Evolutionary conservation across 2,329 filamentous ascomycete genomes (phyloP), one percentile per base, ranked within the genome.

Genomic region (Niveomyces coronatus): DNA sequence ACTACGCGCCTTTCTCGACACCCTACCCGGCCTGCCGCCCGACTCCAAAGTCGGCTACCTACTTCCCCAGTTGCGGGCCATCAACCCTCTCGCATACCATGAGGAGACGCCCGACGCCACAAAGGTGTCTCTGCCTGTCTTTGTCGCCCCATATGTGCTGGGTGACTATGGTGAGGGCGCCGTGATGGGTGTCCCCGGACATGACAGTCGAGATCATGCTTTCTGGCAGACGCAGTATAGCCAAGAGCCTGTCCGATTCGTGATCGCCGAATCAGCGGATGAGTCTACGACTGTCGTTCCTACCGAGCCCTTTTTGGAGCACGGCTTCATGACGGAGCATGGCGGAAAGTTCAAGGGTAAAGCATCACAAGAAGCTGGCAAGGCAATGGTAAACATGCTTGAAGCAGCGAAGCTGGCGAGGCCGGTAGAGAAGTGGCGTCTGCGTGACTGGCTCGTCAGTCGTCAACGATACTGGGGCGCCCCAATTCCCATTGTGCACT

Each of bases 401-500:
- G 60, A 73, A 44, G 58, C 65, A 3, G 70, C 73, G 5, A 60
- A 65, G 2, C 63, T 77, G n/a, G 84, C 77, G 9, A 67, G 75
- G 40, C 56, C 64, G n/a, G 66, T 74, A 8, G 76, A 84, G 42
- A 83, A 76, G 44, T 94, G 85, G 85, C 77, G 82, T 36, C 68
- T 94, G 18, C 70, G 85, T 43, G 87, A 94, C 59, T 94, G 87
- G 87, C 65, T 94, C 40, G 82, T 94, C 50, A 93, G 85, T 55
- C 77, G 87, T n/a, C 87, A 94, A 58, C 70, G 87, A 46, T 94
- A 93, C 55, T 94, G 87, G 87, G 87, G 87, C 11, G 76, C 86
- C 0, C 87, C 87, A 0, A 94, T 94, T 37, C 87, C 87, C 14
- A 87, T 94, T 37, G 68, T 94, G 24, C 85, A 94, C 60, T 94